Percentiles rank a stretch among this genome's conserved stretches.
phyloP scores from a whole-genome alignment of 164 flowering plant species.

The Aristolochia contorta region DNA sequence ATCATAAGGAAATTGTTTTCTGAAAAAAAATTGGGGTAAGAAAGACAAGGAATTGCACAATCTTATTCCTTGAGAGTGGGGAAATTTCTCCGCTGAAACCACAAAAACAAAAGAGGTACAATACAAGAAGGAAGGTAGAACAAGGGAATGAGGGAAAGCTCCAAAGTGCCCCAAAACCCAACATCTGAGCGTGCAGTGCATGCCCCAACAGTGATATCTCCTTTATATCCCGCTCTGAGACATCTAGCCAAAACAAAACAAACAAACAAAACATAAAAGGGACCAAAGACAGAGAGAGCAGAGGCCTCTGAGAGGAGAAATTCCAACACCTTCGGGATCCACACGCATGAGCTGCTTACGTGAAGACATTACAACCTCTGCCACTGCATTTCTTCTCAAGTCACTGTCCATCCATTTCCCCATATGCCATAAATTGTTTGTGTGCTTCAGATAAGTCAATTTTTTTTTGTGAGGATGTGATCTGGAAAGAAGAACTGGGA shows the following conservation, averaged over 20 bases:
- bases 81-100: constrained; percentile 7
- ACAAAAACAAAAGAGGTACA: constrained; percentile 3
- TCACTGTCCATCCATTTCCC: too few species aligned
- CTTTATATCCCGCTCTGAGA: constrained; percentile 6
- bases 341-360: constrained; percentile 4
- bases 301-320: neutral
- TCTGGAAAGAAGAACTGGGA: too few species aligned
- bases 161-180: constrained; percentile 6
- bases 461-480: too few species aligned
- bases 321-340: constrained; percentile 11
- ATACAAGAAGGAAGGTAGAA: too few species aligned
- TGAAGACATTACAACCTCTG: neutral
- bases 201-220: constrained; percentile 11
- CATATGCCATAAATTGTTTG: too few species aligned
- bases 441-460: too few species aligned
- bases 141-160: neutral
- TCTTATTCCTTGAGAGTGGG: too few species aligned
- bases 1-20: too few species aligned
- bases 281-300: neutral
- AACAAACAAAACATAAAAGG: neutral
- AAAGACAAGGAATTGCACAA: too few species aligned
- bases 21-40: too few species aligned
- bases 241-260: neutral
- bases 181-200: constrained; percentile 4
- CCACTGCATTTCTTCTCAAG: neutral